Percentiles rank a stretch among this genome's conserved stretches.
Evolutionary conservation across 495 filamentous ascomycete genomes (phyloP).

Genomic region (Penicillium cataractarum): DNA sequence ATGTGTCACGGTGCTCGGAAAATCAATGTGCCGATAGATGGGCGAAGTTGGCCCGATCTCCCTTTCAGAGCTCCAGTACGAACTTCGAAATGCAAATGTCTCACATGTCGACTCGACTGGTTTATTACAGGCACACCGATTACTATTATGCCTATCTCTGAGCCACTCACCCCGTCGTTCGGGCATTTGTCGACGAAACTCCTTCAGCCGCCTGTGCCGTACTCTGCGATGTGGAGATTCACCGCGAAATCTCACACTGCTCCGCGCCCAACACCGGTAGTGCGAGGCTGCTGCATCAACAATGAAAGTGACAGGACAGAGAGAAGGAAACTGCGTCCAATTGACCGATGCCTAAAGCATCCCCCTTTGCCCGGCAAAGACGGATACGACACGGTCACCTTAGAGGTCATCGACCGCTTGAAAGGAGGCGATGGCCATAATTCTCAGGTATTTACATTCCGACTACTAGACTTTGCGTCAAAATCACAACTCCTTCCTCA

Average conservation of each 20-base stretch:
- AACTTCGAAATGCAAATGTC: slow-evolving; percentile 7
- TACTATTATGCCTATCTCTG: no score
- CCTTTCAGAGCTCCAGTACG: slow-evolving; percentile 3
- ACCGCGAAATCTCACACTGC: slow-evolving; percentile 23
- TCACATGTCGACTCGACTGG: no score
- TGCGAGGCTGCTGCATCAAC: slow-evolving; percentile 19
- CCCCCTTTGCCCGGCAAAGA: slow-evolving; percentile 27
- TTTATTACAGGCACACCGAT: no score
- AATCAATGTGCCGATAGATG: neutral
- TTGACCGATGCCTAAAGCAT: slow-evolving; percentile 30
- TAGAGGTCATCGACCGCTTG: slow-evolving; percentile 24
- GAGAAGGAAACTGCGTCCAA: slow-evolving; percentile 16
- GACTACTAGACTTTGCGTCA: slow-evolving; percentile 18
- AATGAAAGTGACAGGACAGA: slow-evolving; percentile 5
- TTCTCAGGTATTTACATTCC: slow-evolving; percentile 28
- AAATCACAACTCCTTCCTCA: slow-evolving; percentile 7
- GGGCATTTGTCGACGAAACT: slow-evolving; percentile 10
- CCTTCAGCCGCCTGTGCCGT: slow-evolving; percentile 13
- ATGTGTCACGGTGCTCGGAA: no score
- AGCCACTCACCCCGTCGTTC: slow-evolving; percentile 1
- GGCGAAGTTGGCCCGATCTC: slow-evolving; percentile 5
- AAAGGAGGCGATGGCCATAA: slow-evolving; percentile 30
- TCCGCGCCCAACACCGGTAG: slow-evolving; percentile 20
- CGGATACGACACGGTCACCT: no score
- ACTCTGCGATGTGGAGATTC: slow-evolving; percentile 25